A percentile compares a stretch with the other conserved stretches of the same genome.
These are phyloP conservation scores for Endoconidiophora polonica DNA, from an alignment of 2,329 filamentous ascomycete genomes.

Conservation along the genomic window DNA sequence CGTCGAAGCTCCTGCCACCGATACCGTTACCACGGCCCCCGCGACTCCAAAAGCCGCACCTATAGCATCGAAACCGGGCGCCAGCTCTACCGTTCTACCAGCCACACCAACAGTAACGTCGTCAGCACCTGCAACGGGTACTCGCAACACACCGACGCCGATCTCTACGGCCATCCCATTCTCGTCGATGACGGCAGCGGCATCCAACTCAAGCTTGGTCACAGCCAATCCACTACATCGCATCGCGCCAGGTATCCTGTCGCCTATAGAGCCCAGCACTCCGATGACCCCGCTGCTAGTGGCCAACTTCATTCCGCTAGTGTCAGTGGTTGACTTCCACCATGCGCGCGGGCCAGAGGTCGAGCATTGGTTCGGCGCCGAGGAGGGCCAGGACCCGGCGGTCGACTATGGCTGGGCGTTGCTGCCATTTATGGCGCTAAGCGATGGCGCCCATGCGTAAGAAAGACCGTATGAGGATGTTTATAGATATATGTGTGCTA, in stretches of 20 bases:
- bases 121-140: too few relatives aligned
- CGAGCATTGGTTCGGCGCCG: constrained; percentile 70
- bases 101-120: background rate
- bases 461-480: constrained; percentile 19
- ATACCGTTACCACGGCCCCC: background rate
- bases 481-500: background rate
- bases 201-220: background rate
- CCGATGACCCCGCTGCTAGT: constrained; percentile 17
- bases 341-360: constrained; percentile 83
- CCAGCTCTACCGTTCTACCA: background rate
- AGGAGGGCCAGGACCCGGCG: constrained; percentile 62
- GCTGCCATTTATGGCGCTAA: constrained; percentile 90
- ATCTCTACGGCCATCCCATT: background rate
- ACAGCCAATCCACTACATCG: constrained; percentile 1
- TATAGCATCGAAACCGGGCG: background rate
- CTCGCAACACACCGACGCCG: too few relatives aligned
- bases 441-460: constrained; percentile 86
- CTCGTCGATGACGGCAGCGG: background rate
- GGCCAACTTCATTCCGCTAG: constrained; percentile 44
- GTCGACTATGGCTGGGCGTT: constrained; percentile 76
- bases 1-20: background rate
- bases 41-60: background rate
- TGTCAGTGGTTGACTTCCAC: constrained; percentile 70
- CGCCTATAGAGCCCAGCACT: constrained; percentile 11
- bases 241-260: constrained; percentile 4